phyloP scores from a whole-genome alignment of 805 yeast genomes.

The Maudiozyma pseudohumilis region DNA sequence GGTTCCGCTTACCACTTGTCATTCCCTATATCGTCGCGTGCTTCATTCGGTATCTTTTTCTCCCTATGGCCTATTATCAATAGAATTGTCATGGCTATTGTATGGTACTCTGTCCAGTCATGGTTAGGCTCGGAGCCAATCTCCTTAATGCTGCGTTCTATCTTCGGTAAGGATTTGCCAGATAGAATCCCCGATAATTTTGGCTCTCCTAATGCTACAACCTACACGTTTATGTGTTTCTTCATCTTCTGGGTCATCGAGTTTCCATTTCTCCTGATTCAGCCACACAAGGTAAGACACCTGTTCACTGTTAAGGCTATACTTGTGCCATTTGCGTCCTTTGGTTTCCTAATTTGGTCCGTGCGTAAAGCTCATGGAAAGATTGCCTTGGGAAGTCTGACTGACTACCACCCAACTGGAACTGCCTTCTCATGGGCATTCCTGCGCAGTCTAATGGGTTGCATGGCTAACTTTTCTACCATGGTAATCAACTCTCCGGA shows the following conservation, averaged over 20 bases:
- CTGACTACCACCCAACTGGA: conserved; percentile 15
- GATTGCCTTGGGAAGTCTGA: conserved; percentile 21
- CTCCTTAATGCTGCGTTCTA: conserved; percentile 62
- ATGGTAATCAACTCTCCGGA: conserved; percentile 76
- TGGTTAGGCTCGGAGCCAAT: conserved; percentile 82
- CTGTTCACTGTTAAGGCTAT: conserved; percentile 75
- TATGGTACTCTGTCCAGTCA: conserved; percentile 84
- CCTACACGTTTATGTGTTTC: conserved; percentile 64
- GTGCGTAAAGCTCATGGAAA: conserved; percentile 64
- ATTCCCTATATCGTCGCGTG: conserved; percentile 73
- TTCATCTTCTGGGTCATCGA: conserved; percentile 76
- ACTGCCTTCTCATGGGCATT: conserved; percentile 51
- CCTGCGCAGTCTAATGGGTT: conserved; percentile 59
- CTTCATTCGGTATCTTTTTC: conserved; percentile 82
- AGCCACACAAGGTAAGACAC: conserved; percentile 75
- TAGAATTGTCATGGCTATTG: conserved; percentile 76
- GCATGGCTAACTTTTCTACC: conserved; percentile 72
- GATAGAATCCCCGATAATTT: conserved; percentile 55
- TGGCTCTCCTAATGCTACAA: conserved; percentile 49
- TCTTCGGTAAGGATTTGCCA: conserved; percentile 59
- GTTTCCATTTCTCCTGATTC: conserved; percentile 71
- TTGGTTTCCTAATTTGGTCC: conserved; percentile 79
- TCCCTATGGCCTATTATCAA: conserved; percentile 82
- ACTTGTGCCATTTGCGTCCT: conserved; percentile 72
- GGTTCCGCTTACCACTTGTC: conserved; percentile 76